These are phyloP conservation scores for Hypoxylon lienhwacheense DNA, from an alignment of 495 filamentous ascomycete species.

Conservation along the genomic window DNA sequence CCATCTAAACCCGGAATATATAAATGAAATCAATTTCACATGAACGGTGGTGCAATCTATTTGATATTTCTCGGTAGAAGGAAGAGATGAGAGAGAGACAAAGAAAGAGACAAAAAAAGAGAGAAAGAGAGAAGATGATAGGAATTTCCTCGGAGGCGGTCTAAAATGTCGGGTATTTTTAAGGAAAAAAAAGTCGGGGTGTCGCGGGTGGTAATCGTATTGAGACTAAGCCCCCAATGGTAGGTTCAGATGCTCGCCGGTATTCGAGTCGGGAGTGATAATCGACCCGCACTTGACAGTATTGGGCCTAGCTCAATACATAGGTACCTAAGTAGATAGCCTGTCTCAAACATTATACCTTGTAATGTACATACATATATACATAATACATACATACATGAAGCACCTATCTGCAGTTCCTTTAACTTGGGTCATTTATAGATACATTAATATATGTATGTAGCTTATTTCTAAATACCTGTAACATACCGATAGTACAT, in stretches of 20 bases:
- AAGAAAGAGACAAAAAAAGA: neutral
- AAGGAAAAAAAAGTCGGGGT: slow-evolving; percentile 18
- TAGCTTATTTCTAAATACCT: too few species aligned
- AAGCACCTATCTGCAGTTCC: too few species aligned
- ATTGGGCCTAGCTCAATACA: neutral
- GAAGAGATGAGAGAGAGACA: neutral
- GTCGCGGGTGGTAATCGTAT: slow-evolving; percentile 17
- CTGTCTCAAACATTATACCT: too few species aligned
- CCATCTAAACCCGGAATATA: too few species aligned
- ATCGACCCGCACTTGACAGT: slow-evolving; percentile 4
- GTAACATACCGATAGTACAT: slow-evolving; percentile 6
- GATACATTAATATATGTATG: too few species aligned
- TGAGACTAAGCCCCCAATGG: slow-evolving; percentile 29
- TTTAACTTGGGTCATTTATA: too few species aligned
- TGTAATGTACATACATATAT: too few species aligned
- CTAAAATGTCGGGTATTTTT: neutral
- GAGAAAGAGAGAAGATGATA: neutral
- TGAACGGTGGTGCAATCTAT: too few species aligned
- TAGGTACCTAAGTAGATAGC: too few species aligned
- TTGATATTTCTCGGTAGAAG: neutral
- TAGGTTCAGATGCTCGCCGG: slow-evolving; percentile 12
- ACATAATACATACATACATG: too few species aligned
- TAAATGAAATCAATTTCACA: too few species aligned
- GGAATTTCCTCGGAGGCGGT: too few species aligned
- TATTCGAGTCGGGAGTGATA: slow-evolving; percentile 19